These are phyloP conservation scores for Paracoccidioides lutzii DNA, from an alignment of 2,329 filamentous ascomycete genomes.

Conservation along the genomic window DNA sequence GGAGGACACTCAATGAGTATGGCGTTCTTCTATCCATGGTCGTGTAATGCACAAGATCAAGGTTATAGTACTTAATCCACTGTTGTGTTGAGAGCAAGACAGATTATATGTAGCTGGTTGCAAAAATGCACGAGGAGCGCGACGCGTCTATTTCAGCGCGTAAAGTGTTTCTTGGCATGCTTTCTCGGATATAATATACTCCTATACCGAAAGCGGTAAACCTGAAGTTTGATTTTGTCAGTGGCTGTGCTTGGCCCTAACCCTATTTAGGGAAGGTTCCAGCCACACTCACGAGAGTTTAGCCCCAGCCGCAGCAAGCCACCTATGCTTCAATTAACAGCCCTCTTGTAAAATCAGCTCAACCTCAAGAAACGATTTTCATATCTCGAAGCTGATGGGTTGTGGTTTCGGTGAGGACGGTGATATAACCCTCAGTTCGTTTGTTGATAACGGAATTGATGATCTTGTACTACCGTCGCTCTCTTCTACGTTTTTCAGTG, in stretches of 20 bases:
- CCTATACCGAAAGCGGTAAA: background rate
- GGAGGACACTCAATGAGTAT: conserved; percentile 72
- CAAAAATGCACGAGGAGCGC: conserved; percentile 14
- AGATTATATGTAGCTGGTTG: conserved; percentile 7
- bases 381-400: background rate
- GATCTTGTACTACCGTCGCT: background rate
- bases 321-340: background rate
- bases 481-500: background rate
- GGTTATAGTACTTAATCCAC: conserved; percentile 9
- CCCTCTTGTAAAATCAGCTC: background rate
- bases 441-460: background rate
- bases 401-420: background rate
- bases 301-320: background rate
- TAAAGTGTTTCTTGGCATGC: conserved; percentile 26
- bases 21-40: conserved; percentile 77
- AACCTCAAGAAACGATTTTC: background rate
- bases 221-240: background rate
- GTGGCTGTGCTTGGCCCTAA: background rate
- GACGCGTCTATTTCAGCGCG: conserved; percentile 25
- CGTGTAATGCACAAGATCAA: conserved; percentile 6
- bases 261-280: background rate
- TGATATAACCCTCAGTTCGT: background rate
- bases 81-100: conserved; percentile 9
- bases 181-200: conserved; percentile 1
- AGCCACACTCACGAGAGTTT: background rate